Evolutionary conservation across 2,329 filamentous ascomycete genomes (phyloP), one percentile per base, ranked within the genome.

Genomic region (Hansfordia pulvinata): DNA sequence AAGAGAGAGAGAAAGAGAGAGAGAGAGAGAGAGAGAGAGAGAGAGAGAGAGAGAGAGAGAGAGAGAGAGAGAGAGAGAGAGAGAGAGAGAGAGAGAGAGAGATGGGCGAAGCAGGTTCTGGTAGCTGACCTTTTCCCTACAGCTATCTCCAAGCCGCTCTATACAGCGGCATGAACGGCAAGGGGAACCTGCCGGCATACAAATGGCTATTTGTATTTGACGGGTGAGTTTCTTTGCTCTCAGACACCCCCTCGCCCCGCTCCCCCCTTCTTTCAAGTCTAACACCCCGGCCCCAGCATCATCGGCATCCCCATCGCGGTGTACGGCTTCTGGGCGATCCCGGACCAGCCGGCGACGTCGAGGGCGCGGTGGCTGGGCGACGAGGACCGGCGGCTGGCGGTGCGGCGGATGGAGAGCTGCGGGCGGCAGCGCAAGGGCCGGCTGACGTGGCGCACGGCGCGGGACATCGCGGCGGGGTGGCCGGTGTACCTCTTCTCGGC

Each of bases 121-220:
- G n/a, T n/a, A n/a, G n/a, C n/a, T n/a, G n/a, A n/a, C n/a, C n/a
- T n/a, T n/a, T n/a, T n/a, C n/a, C n/a, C n/a, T n/a, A n/a, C n/a
- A n/a, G 67, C 1, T 71, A 68, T 33, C 41, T 73, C 6, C 67
- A 67, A 58, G 56, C 64, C 0, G 62, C 50, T 0, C 58, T 68
- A 3, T 67, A 67, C 31, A 50, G 50, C 4, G 49, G 70, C 1
- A 55, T 55, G 7, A 62, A 60, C 0, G 44, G 36, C n/a, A 46
- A 52, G 13, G 64, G 64, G 2, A 60, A 56, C 30, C n/a, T n/a
- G n/a, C 46, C 46, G 10, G 66, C 65, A 1, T 70, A 65, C 66
- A 62, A 68, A 39, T 70, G 58, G 58, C 44, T 64, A 0, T 66
- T 68, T 36, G 55, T 69, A 20, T 49, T 69, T 23, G 62, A 69